Evolutionary conservation across 1,139 yeast genomes (phyloP).

Genomic region (Yamadazyma songkhlaensis): DNA sequence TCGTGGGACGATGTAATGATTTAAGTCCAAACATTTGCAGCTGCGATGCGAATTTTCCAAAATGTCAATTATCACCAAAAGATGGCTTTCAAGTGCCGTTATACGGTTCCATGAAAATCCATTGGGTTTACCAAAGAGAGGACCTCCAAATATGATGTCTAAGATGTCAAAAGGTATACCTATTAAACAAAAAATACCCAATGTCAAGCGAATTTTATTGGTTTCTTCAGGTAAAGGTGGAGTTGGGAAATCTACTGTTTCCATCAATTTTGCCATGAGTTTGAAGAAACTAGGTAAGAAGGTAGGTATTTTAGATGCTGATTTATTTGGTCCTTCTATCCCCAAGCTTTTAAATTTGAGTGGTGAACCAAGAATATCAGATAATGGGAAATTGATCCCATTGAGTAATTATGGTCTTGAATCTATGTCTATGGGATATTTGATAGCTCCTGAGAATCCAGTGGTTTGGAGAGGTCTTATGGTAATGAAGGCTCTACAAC

Average conservation of each 20-base stretch:
- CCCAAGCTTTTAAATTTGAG: conserved; percentile 65
- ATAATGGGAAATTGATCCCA: conserved; percentile 60
- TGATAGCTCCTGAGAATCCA: conserved; percentile 66
- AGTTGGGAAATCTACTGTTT: conserved; percentile 59
- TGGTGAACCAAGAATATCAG: conserved; percentile 65
- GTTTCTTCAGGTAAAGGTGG: conserved; percentile 85
- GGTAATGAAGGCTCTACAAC: conserved; percentile 87
- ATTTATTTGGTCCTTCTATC: conserved; percentile 80
- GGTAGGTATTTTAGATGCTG: conserved; percentile 76
- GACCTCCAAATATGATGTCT: conserved; percentile 19
- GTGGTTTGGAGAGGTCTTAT: conserved; percentile 86
- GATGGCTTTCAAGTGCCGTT: neutral
- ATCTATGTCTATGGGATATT: conserved; percentile 89
- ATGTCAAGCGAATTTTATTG: conserved; percentile 59
- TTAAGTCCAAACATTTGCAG: too few species aligned
- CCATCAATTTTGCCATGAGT: conserved; percentile 67
- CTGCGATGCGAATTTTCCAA: too few species aligned
- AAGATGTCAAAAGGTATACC: conserved; percentile 52
- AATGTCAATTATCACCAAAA: neutral
- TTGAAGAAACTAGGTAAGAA: conserved; percentile 52
- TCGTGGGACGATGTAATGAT: conserved; percentile 48
- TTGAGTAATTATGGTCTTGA: conserved; percentile 74
- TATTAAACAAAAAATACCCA: conserved; percentile 52
- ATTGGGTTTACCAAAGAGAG: conserved; percentile 51
- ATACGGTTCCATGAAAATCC: conserved; percentile 27